phyloP scores from a whole-genome alignment of 805 yeast genomes.

The Metschnikowia reukaufii region DNA sequence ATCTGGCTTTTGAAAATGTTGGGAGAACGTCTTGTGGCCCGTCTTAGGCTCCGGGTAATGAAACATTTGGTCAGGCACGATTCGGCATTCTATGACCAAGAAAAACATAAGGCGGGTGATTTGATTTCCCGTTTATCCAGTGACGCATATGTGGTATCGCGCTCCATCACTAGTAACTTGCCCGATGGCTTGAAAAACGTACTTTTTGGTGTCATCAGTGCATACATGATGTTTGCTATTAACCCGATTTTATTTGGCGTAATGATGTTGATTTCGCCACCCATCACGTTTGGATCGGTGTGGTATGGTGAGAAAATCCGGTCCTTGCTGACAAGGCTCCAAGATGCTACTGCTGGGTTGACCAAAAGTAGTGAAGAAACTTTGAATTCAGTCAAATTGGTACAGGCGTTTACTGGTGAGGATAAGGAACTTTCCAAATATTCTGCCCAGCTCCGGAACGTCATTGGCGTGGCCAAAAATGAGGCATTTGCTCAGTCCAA shows the following conservation, averaged over 20 bases:
- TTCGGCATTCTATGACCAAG: constrained; percentile 41
- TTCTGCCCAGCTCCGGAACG: constrained; percentile 39
- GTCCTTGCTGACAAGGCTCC: constrained; percentile 39
- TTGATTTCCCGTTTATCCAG: constrained; percentile 44
- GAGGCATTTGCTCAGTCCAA: constrained; percentile 48
- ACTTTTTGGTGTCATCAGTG: constrained; percentile 41
- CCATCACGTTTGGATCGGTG: constrained; percentile 45
- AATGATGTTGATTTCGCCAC: constrained; percentile 46
- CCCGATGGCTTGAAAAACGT: constrained; percentile 47
- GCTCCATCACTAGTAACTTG: constrained; percentile 42
- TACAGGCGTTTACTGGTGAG: constrained; percentile 46
- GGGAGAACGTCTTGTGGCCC: constrained; percentile 46
- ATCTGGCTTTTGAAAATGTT: constrained; percentile 41
- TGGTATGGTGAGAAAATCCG: constrained; percentile 47
- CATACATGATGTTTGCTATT: constrained; percentile 46
- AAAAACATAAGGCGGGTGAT: constrained; percentile 48
- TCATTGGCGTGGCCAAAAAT: constrained; percentile 41
- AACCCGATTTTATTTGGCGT: constrained; percentile 44
- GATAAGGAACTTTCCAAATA: constrained; percentile 41
- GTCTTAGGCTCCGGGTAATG: constrained; percentile 43
- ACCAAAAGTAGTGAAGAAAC: constrained; percentile 47
- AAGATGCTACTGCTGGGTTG: constrained; percentile 45
- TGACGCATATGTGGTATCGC: constrained; percentile 47
- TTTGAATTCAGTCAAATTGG: constrained; percentile 41
- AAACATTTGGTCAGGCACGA: constrained; percentile 44